Conservation (phyloP, 805 yeast species). For the Candida taoyuanica region DNA sequence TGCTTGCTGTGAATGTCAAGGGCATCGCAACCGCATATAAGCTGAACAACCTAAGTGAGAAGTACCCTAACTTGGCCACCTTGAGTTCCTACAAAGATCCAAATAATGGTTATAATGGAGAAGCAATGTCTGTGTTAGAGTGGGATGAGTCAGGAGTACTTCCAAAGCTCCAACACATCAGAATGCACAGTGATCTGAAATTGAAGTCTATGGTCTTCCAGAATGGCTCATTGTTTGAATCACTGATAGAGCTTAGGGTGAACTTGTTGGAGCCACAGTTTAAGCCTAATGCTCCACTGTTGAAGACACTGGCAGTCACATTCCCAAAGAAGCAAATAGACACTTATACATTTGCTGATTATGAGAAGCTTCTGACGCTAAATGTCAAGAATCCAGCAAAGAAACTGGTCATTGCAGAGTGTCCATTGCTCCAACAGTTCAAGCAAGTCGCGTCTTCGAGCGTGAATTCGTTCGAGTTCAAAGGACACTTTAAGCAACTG, state of each 20-base stretch:
- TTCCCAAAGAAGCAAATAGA: not conserved
- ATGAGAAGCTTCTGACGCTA: too few species aligned
- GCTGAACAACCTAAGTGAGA: not conserved
- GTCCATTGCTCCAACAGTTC: not conserved
- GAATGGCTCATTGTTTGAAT: too few species aligned
- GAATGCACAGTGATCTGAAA: too few species aligned
- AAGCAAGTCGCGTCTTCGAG: not conserved
- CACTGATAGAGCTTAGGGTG: not conserved
- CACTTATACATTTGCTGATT: not conserved
- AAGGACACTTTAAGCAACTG: not conserved
- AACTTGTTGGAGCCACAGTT: not conserved
- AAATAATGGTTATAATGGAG: too few species aligned
- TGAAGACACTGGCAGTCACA: not conserved
- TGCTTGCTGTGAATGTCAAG: not conserved
- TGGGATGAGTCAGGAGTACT: too few species aligned
- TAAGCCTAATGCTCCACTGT: not conserved
- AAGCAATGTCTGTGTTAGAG: too few species aligned
- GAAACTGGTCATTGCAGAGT: not conserved
- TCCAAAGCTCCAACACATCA: too few species aligned
- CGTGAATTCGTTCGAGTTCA: not conserved
- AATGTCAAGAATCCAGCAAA: not conserved
- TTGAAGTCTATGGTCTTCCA: too few species aligned
- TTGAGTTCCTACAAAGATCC: not conserved
- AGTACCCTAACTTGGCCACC: not conserved
- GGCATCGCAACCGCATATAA: not conserved